phyloP scores from a whole-genome alignment of 2,329 filamentous ascomycete species.

The Epichloe gansuensis region DNA sequence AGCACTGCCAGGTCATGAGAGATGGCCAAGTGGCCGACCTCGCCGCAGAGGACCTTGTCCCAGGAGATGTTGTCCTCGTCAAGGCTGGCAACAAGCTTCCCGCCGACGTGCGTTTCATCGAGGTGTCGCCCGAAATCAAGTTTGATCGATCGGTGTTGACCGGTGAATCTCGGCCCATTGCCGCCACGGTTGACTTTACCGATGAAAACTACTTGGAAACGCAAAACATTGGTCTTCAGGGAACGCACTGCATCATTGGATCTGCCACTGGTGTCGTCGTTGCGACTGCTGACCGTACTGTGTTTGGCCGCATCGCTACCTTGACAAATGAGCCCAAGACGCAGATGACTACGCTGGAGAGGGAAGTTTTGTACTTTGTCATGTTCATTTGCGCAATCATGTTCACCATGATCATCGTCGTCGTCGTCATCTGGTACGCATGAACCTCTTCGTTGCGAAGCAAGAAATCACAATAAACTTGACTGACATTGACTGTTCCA shows the following conservation, averaged over 20 bases:
- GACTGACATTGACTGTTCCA: constrained; percentile 14
- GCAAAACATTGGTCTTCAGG: constrained; percentile 61
- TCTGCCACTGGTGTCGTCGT: constrained; percentile 55
- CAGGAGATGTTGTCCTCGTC: constrained; percentile 55
- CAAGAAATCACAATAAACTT: not conserved
- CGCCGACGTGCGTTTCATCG: constrained; percentile 58
- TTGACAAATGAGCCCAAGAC: constrained; percentile 57
- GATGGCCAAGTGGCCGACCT: constrained; percentile 39
- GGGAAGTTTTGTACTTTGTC: constrained; percentile 62
- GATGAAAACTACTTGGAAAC: constrained; percentile 68
- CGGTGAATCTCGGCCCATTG: constrained; percentile 53
- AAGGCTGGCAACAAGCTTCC: constrained; percentile 63
- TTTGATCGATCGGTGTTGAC: constrained; percentile 62
- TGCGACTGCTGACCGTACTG: constrained; percentile 57
- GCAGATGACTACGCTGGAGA: constrained; percentile 56
- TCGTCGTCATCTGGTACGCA: constrained; percentile 51
- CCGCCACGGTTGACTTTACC: constrained; percentile 50
- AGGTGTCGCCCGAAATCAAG: constrained; percentile 54
- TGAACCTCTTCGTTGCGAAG: not conserved
- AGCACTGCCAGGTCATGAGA: constrained; percentile 52
- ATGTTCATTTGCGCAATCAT: constrained; percentile 56
- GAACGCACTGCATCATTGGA: constrained; percentile 65
- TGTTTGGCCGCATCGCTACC: constrained; percentile 64
- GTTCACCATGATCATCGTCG: constrained; percentile 48
- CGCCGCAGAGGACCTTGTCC: constrained; percentile 49